These are phyloP conservation scores for Dissoconium aciculare DNA, from an alignment of 2,329 filamentous ascomycete species.

Conservation along the genomic window DNA sequence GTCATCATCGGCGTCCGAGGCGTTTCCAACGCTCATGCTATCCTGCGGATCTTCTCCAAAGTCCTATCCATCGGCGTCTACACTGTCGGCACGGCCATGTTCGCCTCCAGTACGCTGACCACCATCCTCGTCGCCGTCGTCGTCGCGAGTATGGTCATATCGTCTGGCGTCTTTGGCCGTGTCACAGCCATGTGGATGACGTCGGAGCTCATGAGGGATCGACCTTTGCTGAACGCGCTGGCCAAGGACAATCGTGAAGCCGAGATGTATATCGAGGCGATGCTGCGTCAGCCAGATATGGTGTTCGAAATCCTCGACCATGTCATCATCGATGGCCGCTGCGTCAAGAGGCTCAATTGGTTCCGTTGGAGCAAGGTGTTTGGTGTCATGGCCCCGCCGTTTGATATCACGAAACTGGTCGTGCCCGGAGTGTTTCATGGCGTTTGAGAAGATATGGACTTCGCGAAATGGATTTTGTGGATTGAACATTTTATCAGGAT, in stretches of 20 bases:
- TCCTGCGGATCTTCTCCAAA: slow-evolving; percentile 2
- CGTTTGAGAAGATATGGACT: too few species aligned
- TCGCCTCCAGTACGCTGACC: slow-evolving; percentile 4
- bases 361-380: slow-evolving; percentile 3
- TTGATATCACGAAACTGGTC: slow-evolving; percentile 3
- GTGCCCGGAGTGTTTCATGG: not conserved
- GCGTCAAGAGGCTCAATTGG: slow-evolving; percentile 1
- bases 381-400: slow-evolving; percentile 2
- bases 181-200: slow-evolving; percentile 5
- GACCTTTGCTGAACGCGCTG: slow-evolving; percentile 1
- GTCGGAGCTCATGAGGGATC: slow-evolving; percentile 1
- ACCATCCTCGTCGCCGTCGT: slow-evolving; percentile 1
- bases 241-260: slow-evolving; percentile 1
- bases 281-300: slow-evolving; percentile 2
- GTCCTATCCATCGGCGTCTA: slow-evolving; percentile 1
- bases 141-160: slow-evolving; percentile 1
- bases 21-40: slow-evolving; percentile 2
- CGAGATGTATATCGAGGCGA: slow-evolving; percentile 4
- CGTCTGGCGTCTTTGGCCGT: slow-evolving; percentile 3
- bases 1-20: slow-evolving; percentile 3
- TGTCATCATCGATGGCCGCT: slow-evolving; percentile 3
- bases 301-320: slow-evolving; percentile 4
- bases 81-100: slow-evolving; percentile 4
- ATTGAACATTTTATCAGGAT: too few species aligned
- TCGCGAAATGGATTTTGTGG: too few species aligned